phyloP scores from a whole-genome alignment of 2,329 filamentous ascomycete genomes.

The Neopestalotiopsis sp. region DNA sequence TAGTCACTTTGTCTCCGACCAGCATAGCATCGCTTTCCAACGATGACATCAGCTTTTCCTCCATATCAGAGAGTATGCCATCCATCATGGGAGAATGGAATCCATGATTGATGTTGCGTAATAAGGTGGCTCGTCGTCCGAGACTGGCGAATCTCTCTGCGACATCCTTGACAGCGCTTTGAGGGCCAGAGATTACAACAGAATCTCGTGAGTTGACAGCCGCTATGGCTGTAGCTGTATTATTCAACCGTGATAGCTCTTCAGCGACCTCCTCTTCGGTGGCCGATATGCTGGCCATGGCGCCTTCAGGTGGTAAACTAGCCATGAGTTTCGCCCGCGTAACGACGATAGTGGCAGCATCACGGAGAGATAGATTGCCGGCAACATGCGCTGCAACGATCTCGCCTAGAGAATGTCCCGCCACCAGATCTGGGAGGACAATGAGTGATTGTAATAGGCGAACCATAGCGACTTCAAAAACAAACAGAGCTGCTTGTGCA shows the following conservation, averaged over 20 bases:
- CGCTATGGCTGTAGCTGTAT: constrained; percentile 5
- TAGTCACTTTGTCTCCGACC: neutral
- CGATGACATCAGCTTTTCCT: neutral
- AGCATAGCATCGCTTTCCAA: too few species aligned
- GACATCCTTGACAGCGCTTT: constrained; percentile 9
- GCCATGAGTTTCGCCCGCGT: constrained; percentile 34
- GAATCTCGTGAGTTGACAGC: constrained; percentile 11
- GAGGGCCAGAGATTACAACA: constrained; percentile 16
- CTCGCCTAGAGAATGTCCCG: constrained; percentile 33
- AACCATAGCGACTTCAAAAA: constrained; percentile 35
- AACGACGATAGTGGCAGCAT: constrained; percentile 34
- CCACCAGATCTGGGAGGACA: constrained; percentile 29
- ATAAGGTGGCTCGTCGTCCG: constrained; percentile 10
- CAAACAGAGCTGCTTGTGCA: constrained; percentile 36
- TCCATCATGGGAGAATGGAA: constrained; percentile 18
- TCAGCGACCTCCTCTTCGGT: constrained; percentile 9
- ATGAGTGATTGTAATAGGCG: constrained; percentile 33
- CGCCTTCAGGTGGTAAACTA: neutral
- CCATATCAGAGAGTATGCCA: constrained; percentile 7
- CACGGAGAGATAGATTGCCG: constrained; percentile 32
- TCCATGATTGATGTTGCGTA: constrained; percentile 18
- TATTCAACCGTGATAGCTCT: constrained; percentile 1
- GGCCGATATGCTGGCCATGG: constrained; percentile 4
- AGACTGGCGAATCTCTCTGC: constrained; percentile 8
- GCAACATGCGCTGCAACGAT: constrained; percentile 33